phyloP scores from a whole-genome alignment of 2,329 filamentous ascomycete genomes.

The Davidsoniella neocaledoniae region DNA sequence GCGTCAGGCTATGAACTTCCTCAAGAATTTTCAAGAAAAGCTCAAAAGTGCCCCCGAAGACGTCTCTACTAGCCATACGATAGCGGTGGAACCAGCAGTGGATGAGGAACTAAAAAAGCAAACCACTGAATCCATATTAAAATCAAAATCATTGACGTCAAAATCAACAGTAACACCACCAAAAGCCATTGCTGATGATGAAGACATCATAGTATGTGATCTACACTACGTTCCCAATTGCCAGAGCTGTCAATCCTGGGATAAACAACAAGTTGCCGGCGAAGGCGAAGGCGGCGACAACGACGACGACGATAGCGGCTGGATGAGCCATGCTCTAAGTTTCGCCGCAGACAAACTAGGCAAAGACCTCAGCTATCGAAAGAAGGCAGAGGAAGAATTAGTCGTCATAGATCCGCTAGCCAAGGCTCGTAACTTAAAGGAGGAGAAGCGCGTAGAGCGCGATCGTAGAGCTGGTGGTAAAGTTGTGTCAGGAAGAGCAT shows the following conservation, averaged over 20 bases:
- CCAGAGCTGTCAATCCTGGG: conserved; percentile 79
- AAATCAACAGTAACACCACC: background rate
- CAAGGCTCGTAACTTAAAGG: conserved; percentile 56
- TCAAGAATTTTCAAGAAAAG: conserved; percentile 9
- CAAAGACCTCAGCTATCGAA: conserved; percentile 80
- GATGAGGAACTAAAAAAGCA: too few relatives aligned
- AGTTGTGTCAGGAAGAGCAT: conserved; percentile 31
- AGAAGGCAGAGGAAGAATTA: conserved; percentile 78
- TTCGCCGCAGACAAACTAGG: conserved; percentile 83
- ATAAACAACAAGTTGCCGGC: conserved; percentile 40
- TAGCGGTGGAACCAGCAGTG: too few relatives aligned
- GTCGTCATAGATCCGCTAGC: conserved; percentile 86
- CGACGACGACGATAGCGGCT: conserved; percentile 37
- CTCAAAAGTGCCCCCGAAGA: conserved; percentile 1
- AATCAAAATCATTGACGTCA: too few relatives aligned
- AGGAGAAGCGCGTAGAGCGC: conserved; percentile 43
- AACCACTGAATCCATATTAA: too few relatives aligned
- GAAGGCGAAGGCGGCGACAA: conserved; percentile 22
- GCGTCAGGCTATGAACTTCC: conserved; percentile 16
- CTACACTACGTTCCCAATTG: conserved; percentile 93
- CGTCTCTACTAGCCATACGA: background rate
- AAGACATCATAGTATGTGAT: conserved; percentile 68
- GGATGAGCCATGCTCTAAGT: conserved; percentile 72
- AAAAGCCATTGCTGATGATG: conserved; percentile 28
- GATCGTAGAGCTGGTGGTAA: conserved; percentile 33